Percentiles rank a stretch among this genome's conserved stretches.
Evolutionary conservation across 129 eudicot genomes (phyloP).

Genomic region (Artemisia tridentata): DNA sequence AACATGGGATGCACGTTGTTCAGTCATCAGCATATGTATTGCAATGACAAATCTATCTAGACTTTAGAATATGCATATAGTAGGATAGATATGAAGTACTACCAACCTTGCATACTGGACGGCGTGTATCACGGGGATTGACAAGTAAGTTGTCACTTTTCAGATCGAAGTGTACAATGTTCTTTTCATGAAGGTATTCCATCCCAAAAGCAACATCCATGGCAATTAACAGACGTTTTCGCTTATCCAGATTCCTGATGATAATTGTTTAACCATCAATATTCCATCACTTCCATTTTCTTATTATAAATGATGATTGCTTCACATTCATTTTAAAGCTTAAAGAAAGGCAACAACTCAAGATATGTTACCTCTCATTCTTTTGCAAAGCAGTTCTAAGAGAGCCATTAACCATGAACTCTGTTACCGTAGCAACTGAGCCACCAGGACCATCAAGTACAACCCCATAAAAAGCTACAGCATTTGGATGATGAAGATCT

Average conservation of each 20-base stretch:
- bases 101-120: constrained; percentile 94
- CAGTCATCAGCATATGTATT: background rate
- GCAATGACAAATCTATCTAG: constrained; percentile 1
- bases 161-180: constrained; percentile 85
- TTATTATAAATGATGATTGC: background rate
- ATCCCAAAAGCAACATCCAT: constrained; percentile 98
- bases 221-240: constrained; percentile 80
- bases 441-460: constrained; percentile 95
- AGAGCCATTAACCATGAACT: constrained; percentile 96
- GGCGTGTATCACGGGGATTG: constrained; percentile 93
- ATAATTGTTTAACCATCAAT: constrained; percentile 7
- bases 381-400: constrained; percentile 73
- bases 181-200: constrained; percentile 93
- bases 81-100: constrained; percentile 9
- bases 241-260: constrained; percentile 77
- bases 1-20: too few species aligned
- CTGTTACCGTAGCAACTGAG: constrained; percentile 89
- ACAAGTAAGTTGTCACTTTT: constrained; percentile 94
- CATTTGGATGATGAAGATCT: constrained; percentile 96
- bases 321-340: background rate
- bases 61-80: constrained; percentile 10
- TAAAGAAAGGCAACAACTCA: background rate
- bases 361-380: constrained; percentile 61
- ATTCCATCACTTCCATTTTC: background rate
- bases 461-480: constrained; percentile 94